Conservation (phyloP, 2,329 filamentous ascomycete genomes). For the Xylariomycetidae sp. region DNA sequence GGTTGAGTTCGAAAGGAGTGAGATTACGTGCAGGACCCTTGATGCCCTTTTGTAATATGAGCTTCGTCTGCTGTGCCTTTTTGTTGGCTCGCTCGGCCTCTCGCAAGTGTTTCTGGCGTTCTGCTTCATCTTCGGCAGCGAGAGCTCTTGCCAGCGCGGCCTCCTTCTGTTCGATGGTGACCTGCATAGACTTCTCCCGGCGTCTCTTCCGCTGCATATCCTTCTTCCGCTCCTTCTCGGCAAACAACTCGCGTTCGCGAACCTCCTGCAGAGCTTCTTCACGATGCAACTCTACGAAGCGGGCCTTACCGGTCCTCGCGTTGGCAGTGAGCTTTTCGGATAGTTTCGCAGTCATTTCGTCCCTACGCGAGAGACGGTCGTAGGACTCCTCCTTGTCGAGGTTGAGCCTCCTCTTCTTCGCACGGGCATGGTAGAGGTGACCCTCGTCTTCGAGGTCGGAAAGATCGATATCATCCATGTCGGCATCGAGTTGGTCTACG, state of each 20-base stretch:
- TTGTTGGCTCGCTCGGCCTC: conserved; percentile 88
- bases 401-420: conserved; percentile 65
- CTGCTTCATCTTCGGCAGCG: conserved; percentile 74
- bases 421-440: conserved; percentile 47
- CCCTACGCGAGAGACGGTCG: conserved; percentile 59
- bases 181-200: conserved; percentile 91
- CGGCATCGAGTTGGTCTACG: conserved; percentile 44
- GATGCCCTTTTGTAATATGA: conserved; percentile 80
- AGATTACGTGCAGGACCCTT: conserved; percentile 69
- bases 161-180: conserved; percentile 87
- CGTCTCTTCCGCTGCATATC: conserved; percentile 98
- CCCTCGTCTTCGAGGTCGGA: conserved; percentile 40
- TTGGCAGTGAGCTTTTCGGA: conserved; percentile 63
- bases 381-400: conserved; percentile 58
- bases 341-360: conserved; percentile 54
- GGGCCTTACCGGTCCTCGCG: conserved; percentile 65
- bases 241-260: conserved; percentile 81
- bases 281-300: conserved; percentile 74
- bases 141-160: conserved; percentile 74
- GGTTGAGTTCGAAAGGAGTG: conserved; percentile 69
- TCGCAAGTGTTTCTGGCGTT: conserved; percentile 73
- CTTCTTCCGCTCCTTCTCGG: conserved; percentile 98
- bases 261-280: conserved; percentile 80
- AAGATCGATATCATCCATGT: conserved; percentile 36
- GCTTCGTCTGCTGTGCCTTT: conserved; percentile 86